A percentile compares a stretch with the other conserved stretches of the same genome.
These are phyloP conservation scores for Debaryomyces robertsiae DNA, from an alignment of 1,139 yeast species.

Conservation along the genomic window DNA sequence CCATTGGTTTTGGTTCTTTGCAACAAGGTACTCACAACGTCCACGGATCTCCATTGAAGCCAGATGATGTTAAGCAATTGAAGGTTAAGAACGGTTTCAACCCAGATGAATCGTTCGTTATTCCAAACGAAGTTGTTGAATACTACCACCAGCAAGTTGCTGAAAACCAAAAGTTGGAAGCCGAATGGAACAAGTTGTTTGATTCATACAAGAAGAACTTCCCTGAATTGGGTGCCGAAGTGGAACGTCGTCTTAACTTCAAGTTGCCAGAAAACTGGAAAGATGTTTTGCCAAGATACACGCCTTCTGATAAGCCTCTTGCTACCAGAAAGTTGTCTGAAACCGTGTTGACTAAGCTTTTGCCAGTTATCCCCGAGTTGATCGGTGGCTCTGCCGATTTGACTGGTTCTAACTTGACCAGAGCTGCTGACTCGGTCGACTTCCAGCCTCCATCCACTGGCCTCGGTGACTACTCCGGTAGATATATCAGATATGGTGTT, in stretches of 20 bases:
- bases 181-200: constrained; percentile 71
- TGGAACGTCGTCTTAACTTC: constrained; percentile 78
- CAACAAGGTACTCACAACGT: constrained; percentile 87
- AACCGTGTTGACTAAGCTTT: constrained; percentile 67
- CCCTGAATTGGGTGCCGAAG: constrained; percentile 81
- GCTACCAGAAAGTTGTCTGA: constrained; percentile 97
- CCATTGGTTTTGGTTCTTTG: constrained; percentile 93
- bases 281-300: constrained; percentile 74
- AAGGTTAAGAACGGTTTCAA: constrained; percentile 86
- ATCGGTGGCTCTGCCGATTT: constrained; percentile 99
- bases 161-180: constrained; percentile 61
- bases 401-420: constrained; percentile 96
- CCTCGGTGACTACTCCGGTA: constrained; percentile 87
- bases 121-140: constrained; percentile 83
- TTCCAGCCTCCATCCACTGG: constrained; percentile 89
- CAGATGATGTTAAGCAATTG: constrained; percentile 89
- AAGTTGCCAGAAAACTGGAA: constrained; percentile 88
- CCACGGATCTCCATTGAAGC: constrained; percentile 96
- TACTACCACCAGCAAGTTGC: constrained; percentile 61
- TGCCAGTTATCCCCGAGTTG: constrained; percentile 77
- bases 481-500: constrained; percentile 97
- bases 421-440: constrained; percentile 81
- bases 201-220: constrained; percentile 65
- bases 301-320: constrained; percentile 75
- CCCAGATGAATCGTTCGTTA: constrained; percentile 78